Evolutionary conservation across 2,329 filamentous ascomycete genomes (phyloP).

Genomic region (Xylariales sp.): DNA sequence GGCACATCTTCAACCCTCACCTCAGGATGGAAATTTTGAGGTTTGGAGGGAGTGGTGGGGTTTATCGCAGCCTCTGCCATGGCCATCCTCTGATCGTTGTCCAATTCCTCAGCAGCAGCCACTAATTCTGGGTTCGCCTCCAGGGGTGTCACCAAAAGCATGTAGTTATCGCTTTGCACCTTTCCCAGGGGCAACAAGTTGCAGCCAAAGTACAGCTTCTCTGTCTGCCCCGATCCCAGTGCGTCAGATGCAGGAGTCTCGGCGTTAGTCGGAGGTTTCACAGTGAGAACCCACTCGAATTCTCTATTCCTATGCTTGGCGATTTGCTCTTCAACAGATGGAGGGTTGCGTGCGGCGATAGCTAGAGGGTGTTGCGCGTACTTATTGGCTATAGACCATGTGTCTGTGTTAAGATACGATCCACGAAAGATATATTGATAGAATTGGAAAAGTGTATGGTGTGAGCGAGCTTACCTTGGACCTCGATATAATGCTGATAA

Average conservation of each 20-base stretch:
- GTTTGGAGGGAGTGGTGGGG: constrained; percentile 13
- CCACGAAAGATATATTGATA: constrained; percentile 4
- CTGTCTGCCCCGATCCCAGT: not conserved
- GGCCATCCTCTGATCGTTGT: constrained; percentile 14
- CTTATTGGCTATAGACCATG: constrained; percentile 17
- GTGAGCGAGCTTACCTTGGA: constrained; percentile 23
- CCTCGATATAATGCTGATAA: constrained; percentile 15
- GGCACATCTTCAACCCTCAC: constrained; percentile 10
- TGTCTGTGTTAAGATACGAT: too few species aligned
- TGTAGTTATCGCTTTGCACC: constrained; percentile 34
- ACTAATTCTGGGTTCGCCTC: constrained; percentile 16
- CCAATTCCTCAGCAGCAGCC: constrained; percentile 3
- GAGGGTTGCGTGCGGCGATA: constrained; percentile 19
- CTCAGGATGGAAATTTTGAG: constrained; percentile 4
- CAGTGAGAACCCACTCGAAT: constrained; percentile 25
- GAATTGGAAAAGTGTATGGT: too few species aligned
- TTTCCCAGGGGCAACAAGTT: constrained; percentile 44
- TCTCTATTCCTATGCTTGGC: constrained; percentile 23
- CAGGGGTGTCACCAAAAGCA: constrained; percentile 32
- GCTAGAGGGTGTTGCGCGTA: constrained; percentile 22
- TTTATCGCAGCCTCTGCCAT: constrained; percentile 9
- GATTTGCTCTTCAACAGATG: constrained; percentile 22
- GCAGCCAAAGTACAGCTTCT: constrained; percentile 44
- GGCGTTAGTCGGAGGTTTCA: constrained; percentile 9
- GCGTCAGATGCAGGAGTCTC: not conserved